Base-by-base conservation (phyloP, 768 basidiomycete species). In the Macrolepiota fuliginosa region DNA sequence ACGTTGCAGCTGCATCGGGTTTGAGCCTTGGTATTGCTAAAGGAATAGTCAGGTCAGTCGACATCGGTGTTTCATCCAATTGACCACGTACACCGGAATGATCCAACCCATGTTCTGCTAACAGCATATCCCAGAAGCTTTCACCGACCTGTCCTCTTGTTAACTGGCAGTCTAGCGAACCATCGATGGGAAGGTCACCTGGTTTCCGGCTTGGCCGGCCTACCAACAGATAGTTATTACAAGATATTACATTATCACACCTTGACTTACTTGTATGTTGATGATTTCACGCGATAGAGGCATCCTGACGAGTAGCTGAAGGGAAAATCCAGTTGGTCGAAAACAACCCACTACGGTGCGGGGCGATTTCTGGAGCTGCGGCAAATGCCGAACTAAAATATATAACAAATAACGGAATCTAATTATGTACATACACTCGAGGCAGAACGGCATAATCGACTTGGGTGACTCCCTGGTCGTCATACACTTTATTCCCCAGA, bases 121-220 rank as follows among this genome's bases (percentile, higher is more conserved):
- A 81, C 60, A 96, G 84, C 83, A 89, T 87, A 62, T 88, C 80
- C 95, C 95, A 97, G 73, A 96, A 98, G 49, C 83, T 82, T 68
- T 92, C 90, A 56, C 94, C 93, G 47, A 92, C 84, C 79, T 81
- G 70, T 50, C 40, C 62, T 4, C 7, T 10, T n/a, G 46, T 29
- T 27, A 25, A 22, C 19, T 27, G n/a, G 27, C 29, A 45, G 5
- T 59, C 53, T 52, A 58, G 27, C 35, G 22, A 62, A 55, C 61
- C 51, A 62, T 63, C 54, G 45, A 63, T 47, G 3, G 32, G 58
- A 62, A 62, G 63, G 58, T 53, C 69, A 72, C 79, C 75, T 81
- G 79, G 68, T 81, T 75, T 70, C 79, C 76, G 68, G 90, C 90
- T 81, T 91, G 90, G 37, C 91, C 91, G 62, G 78, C 87, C 90